A percentile compares a stretch with the other conserved stretches of the same genome.
These are phyloP conservation scores for Nicotiana benthamiana DNA, from an alignment of 257 asterid species.

Conservation along the genomic window DNA sequence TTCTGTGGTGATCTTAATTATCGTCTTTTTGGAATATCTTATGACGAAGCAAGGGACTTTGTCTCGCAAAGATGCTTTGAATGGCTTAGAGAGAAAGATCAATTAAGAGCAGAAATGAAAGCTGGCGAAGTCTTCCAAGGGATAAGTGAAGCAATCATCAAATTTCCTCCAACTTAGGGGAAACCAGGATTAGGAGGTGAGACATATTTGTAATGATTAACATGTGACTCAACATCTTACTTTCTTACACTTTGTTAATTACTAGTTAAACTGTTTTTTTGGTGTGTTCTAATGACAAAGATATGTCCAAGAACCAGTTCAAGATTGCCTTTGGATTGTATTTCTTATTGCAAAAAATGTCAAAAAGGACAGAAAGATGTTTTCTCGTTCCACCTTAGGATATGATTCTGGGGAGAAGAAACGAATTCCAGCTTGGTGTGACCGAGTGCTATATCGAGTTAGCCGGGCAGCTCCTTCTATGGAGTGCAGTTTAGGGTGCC, in stretches of 20 bases:
- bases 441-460: slow-evolving; percentile 76
- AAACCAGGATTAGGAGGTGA: slow-evolving; percentile 94
- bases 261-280: neutral
- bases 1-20: slow-evolving; percentile 87
- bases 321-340: neutral
- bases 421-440: slow-evolving; percentile 98
- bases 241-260: neutral
- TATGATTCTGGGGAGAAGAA: slow-evolving; percentile 99
- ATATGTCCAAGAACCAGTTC: neutral
- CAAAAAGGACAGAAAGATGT: neutral
- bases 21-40: slow-evolving; percentile 91
- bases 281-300: neutral
- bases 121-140: slow-evolving; percentile 94
- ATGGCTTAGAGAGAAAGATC: slow-evolving; percentile 97
- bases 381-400: slow-evolving; percentile 33
- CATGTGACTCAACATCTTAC: neutral
- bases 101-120: slow-evolving; percentile 85
- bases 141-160: slow-evolving; percentile 86
- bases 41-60: slow-evolving; percentile 94
- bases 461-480: slow-evolving; percentile 46
- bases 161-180: slow-evolving; percentile 96
- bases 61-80: slow-evolving; percentile 98
- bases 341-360: neutral
- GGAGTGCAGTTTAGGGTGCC: slow-evolving; percentile 75
- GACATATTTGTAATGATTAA: neutral